Base-by-base conservation (phyloP, 345 rosid genomes). In the Laguncularia racemosa region DNA sequence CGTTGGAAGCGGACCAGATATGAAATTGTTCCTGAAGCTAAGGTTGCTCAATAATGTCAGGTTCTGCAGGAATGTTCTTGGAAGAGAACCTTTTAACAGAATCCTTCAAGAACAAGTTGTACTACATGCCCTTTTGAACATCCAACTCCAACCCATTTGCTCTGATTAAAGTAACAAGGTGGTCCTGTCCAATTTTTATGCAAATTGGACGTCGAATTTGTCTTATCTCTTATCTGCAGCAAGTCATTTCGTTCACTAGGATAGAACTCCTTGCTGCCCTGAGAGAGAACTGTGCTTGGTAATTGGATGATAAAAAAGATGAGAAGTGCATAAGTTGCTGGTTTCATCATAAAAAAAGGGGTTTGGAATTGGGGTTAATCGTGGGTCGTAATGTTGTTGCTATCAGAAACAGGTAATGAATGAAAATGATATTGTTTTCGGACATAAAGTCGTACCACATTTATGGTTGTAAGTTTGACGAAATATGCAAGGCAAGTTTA, bases 141-240 rank as follows among this genome's bases (percentile, higher is more conserved):
- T 13, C 55, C 38, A 57, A 83, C 44, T 2, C 89, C 89, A 44
- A 44, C 44, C 89, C 85, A 83, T 46, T 65, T 60, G 74, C 76
- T 76, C 14, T 6, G 10, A 45, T 70, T 58, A 13, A 55, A n/a
- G 44, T 16, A 6, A 55, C 89, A 83, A 12, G 83, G 83, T 1
- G 80, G 80, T 11, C 89, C 85, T 4, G 81, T 73, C 89, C 89
- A 83, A 15, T 55, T 65, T 8, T 18, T 20, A 18, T 75, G 73
- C 69, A 77, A 53, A 44, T 67, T 53, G 1, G 23, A 54, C 48
- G 73, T 46, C 21, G 73, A 44, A 54, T 16, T 33, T 18, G 73
- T 11, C 7, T 74, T 75, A 54, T 77, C 78, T 52, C 81, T 75
- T 1, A 83, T 45, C 64, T 48, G 66, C 59, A 80, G 50, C 74